Base-by-base conservation (phyloP, 1,284 basidiomycete species). In the Ceratobasidium sp. region DNA sequence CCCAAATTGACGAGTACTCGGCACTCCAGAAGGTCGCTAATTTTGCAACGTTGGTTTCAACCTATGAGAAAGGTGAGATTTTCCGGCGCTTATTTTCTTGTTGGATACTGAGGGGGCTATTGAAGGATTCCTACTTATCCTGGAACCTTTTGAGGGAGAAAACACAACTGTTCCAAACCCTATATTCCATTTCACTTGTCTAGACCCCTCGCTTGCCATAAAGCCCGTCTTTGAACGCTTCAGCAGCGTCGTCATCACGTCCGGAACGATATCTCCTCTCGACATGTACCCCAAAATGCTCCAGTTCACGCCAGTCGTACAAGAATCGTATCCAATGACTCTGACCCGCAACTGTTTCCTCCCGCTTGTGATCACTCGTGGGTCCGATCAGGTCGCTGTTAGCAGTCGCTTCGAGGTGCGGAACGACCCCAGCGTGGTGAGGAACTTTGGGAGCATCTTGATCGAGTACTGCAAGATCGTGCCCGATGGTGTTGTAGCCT, bases 241-340 rank as follows among this genome's bases (percentile, higher is more conserved):
- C 82, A 96, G 94, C 81, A 96, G 93, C 77, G 98, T 99, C 56
- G 95, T 99, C 79, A 99, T 99, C 82, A 99, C 98, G 0, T 98
- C 95, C 14, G 98, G 98, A 79, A 99, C 98, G 39, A 96, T 99
- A 79, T 98, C 96, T 7, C 98, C 98, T 5, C 84, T 99, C 74
- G 98, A 99, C 84, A 99, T 99, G 98, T 98, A 99, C 82, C 98
- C 98, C 27, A 99, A 99, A 84, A 99, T 99, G 93, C 87, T 99
- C 54, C 95, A 97, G 79, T 99, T 99, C 81, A 95, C 95, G 39
- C 96, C 98, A 1, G 95, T 98, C 27, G 94, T 98, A 11, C 94
- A 98, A 84, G 97, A 98, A 82, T 94, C 93, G 2, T 99, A 99
- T 83, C 89, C 97, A 2, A 99, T 99, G 98, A 98, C 98, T 14